Conservation (phyloP, 2,329 filamentous ascomycete genomes). For the Periconia sp. region DNA sequence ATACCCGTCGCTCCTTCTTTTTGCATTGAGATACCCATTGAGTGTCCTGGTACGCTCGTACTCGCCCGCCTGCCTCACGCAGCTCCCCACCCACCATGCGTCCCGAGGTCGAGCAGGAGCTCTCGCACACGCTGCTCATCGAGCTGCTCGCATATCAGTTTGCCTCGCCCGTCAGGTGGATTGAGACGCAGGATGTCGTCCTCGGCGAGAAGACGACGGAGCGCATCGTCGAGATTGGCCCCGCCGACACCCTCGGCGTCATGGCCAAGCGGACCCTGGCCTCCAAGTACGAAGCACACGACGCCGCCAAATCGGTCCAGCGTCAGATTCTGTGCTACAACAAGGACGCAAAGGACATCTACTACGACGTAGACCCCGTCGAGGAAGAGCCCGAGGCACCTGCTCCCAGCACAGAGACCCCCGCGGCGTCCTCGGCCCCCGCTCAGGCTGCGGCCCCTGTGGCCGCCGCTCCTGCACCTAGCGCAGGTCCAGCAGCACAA, state of each 20-base stretch:
- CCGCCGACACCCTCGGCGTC: constrained; percentile 92
- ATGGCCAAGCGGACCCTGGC: constrained; percentile 97
- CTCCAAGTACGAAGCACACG: constrained; percentile 98
- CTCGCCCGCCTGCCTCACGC: constrained; percentile 25
- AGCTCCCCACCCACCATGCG: constrained; percentile 69
- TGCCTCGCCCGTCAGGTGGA: constrained; percentile 98
- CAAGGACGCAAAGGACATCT: constrained; percentile 99
- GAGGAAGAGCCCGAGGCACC: constrained; percentile 73
- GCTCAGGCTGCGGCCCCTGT: constrained; percentile 56
- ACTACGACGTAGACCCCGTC: constrained; percentile 96
- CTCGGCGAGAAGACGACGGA: constrained; percentile 95
- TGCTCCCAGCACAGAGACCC: constrained; percentile 51
- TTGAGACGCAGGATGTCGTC: constrained; percentile 99
- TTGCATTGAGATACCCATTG: constrained; percentile 14
- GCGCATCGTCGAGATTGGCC: constrained; percentile 96
- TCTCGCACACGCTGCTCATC: constrained; percentile 96
- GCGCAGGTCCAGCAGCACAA: constrained; percentile 83
- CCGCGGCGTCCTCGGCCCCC: constrained; percentile 52
- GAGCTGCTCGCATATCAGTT: constrained; percentile 99
- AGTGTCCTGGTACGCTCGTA: constrained; percentile 1
- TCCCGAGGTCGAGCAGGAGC: constrained; percentile 98
- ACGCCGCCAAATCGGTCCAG: constrained; percentile 94
- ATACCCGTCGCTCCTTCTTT: constrained; percentile 15
- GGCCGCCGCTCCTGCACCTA: constrained; percentile 62
- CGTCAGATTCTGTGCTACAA: constrained; percentile 99